Base-by-base conservation (phyloP, 73 alveolate species). In the Paramecium sexaurelia region DNA sequence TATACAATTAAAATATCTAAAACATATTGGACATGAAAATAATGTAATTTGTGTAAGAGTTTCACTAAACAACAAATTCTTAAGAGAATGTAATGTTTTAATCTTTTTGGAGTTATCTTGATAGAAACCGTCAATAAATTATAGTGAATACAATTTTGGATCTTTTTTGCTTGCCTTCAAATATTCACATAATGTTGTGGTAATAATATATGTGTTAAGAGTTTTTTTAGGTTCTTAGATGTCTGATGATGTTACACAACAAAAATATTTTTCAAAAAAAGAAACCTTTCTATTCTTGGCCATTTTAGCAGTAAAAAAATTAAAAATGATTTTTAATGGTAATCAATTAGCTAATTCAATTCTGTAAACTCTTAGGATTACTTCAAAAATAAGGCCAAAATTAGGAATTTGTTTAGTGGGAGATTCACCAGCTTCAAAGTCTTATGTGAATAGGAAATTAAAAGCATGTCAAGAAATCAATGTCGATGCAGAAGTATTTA, bases 351-450 rank as follows among this genome's bases (percentile, higher is more conserved):
- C 83, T 11, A 61, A 61, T 32, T 26, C 83, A 61, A 61, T 61
- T 11, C n/a, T 61, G 19, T 26, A 61, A 61, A 29, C 83, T 13
- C 83, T 61, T 29, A 41, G 83, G 9, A 10, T 61, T 13, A 61
- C 83, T 13, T 11, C 83, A 26, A 24, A 29, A 26, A 61, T 29
- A 61, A 32, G 11, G 43, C 90, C 90, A 11, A 29, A 56, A 40
- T 43, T 78, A 20, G 73, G 90, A 24, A 78, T 78, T 4, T 41
- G 68, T 78, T 41, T 78, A 45, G 90, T 78, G 0, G 90, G 90
- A 9, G 90, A 78, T 78, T 78, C 90, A 9, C 55, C 73, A 2
- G 90, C 90, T 5, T 78, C 90, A 8, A 37, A 43, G 41, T 78
- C 90, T 19, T 78, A 78, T 78, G 73, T 78, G 6, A 78, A 78